Evolutionary conservation across 78 protist species (phyloP), one percentile per base, ranked within the genome.

Genomic region (Dictyostelium capitatum): DNA sequence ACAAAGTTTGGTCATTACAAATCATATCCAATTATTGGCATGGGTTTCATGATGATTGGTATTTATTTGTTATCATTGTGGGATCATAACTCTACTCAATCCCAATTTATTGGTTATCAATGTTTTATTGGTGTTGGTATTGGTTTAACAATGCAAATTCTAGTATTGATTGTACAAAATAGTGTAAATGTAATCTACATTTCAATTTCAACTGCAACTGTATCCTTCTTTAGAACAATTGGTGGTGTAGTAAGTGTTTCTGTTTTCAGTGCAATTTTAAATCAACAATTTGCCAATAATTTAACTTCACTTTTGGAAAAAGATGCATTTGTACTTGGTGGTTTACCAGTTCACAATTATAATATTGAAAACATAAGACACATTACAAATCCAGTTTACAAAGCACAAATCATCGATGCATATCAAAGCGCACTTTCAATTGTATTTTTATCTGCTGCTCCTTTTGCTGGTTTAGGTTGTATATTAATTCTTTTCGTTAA

Each of bases 201-300:
- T 10, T 67, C 96, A 11, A 80, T 89, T 10, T 62, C 96, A n/a
- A 93, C 84, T 1, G 91, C 91, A 6, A 77, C 90, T 41, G 87
- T 75, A 8, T 69, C 83, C 20, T 93, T 93, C 96, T 81, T 83
- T 43, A 65, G 96, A 54, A 84, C 89, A 0, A 77, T 93, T 73
- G 96, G 93, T 30, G 96, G 96, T 80, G 96, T 84, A 9, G 82
- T 93, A 6, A 57, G 89, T 19, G 96, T 93, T 54, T 25, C 89
- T 53, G 54, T 93, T 46, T 93, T 84, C 81, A 80, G 81, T 28
- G 41, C 91, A 6, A 84, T 93, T 62, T 37, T 93, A 9, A 80
- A 70, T 41, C 73, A 82, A 20, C 82, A 78, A 51, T 79, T 91
- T 69, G 62, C 37, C 12, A 10, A 28, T 9, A 77, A 91, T 23